Percentiles rank a stretch among this genome's conserved stretches.
These are phyloP conservation scores for Pseudocercospora fuligena DNA, from an alignment of 2,329 filamentous ascomycete species.

Conservation along the genomic window DNA sequence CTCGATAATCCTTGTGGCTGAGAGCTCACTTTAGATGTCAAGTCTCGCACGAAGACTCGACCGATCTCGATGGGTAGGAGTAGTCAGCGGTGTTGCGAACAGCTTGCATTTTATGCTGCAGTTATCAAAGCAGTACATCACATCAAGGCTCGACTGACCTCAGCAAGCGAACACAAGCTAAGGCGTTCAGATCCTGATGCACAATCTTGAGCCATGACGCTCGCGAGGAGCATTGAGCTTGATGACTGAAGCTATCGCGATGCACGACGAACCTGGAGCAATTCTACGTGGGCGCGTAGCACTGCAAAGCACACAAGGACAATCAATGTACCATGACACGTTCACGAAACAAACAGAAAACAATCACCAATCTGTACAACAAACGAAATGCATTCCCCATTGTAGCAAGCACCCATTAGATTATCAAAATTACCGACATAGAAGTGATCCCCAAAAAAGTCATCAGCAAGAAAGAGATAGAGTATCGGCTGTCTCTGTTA, in stretches of 20 bases:
- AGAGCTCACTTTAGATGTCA: no score
- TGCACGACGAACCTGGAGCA: neutral
- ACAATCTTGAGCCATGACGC: no score
- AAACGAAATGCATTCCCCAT: neutral
- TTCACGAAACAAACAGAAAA: neutral
- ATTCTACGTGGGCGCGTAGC: neutral
- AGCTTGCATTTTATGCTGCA: no score
- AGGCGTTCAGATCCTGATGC: no score
- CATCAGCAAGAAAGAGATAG: neutral
- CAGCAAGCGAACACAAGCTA: no score
- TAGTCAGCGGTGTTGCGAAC: no score
- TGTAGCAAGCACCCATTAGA: conserved; percentile 3
- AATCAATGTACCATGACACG: neutral
- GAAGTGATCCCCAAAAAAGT: neutral
- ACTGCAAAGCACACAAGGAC: neutral
- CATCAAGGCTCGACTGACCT: no score
- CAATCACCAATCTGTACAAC: neutral
- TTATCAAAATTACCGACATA: conserved; percentile 11
- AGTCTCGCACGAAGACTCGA: no score
- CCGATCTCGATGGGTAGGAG: no score
- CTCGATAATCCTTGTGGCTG: no score
- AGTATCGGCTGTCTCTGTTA: neutral
- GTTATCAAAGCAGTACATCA: no score
- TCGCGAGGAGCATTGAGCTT: neutral
- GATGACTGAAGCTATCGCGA: neutral